A percentile compares a stretch with the other conserved stretches of the same genome.
phyloP scores from a whole-genome alignment of 305 asterid species.

The Fraxinus sp. region DNA sequence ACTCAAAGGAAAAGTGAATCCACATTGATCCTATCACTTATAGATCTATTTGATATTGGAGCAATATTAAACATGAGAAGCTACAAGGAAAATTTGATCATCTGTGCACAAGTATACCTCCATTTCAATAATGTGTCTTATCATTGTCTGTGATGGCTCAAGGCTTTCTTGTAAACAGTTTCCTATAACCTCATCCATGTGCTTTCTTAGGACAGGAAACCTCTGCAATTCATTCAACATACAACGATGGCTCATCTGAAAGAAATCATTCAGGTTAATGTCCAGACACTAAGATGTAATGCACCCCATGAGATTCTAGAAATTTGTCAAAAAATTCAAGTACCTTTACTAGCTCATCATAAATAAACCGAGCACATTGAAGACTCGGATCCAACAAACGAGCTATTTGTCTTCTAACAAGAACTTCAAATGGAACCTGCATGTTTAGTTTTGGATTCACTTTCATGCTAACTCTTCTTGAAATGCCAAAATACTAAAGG shows the following conservation, averaged over 20 bases:
- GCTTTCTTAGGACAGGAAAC: constrained; percentile 64
- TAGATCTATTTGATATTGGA: not conserved
- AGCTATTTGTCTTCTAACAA: constrained; percentile 73
- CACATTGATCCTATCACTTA: not conserved
- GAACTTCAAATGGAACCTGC: constrained; percentile 93
- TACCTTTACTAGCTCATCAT: constrained; percentile 87
- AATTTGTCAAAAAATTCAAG: constrained; percentile 4
- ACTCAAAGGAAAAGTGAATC: not conserved
- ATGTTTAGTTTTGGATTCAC: constrained; percentile 19
- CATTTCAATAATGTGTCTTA: constrained; percentile 91
- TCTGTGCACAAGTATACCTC: constrained; percentile 50
- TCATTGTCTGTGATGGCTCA: constrained; percentile 92
- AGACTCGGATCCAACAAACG: constrained; percentile 91
- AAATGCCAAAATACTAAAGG: constrained; percentile 6
- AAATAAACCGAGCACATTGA: constrained; percentile 84
- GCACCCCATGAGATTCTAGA: not conserved
- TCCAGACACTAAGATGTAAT: constrained; percentile 26
- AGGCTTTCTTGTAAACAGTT: constrained; percentile 81
- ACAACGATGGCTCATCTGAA: constrained; percentile 82
- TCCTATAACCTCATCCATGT: constrained; percentile 72
- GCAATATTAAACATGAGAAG: not conserved
- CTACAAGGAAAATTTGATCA: not conserved
- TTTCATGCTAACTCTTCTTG: constrained; percentile 9
- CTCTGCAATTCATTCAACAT: constrained; percentile 72
- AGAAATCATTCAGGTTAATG: constrained; percentile 21